These are phyloP conservation scores for Boletus eberwhitei DNA, from an alignment of 768 basidiomycete genomes.

Conservation along the genomic window DNA sequence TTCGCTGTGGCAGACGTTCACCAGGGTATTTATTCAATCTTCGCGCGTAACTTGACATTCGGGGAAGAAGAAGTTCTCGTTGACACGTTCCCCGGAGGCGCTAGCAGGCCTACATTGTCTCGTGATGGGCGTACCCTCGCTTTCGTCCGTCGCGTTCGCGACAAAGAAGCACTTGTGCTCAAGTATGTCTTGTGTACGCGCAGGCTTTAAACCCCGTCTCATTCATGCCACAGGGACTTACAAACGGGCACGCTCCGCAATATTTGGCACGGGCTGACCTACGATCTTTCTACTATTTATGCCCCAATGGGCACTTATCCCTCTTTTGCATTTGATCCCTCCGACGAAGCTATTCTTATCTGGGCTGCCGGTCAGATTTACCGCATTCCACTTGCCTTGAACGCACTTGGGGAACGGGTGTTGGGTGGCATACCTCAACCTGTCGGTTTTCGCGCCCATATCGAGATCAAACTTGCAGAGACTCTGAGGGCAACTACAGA, in stretches of 20 bases:
- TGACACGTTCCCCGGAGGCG: constrained; percentile 61
- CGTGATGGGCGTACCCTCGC: constrained; percentile 66
- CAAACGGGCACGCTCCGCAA: constrained; percentile 61
- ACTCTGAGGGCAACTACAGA: constrained; percentile 50
- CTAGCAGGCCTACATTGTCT: constrained; percentile 67
- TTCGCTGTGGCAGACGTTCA: constrained; percentile 52
- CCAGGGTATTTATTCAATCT: constrained; percentile 68
- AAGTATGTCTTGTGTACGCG: constrained; percentile 44
- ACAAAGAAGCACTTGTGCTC: constrained; percentile 69
- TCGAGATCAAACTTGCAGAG: constrained; percentile 62
- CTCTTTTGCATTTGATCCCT: constrained; percentile 55
- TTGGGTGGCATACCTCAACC: constrained; percentile 38
- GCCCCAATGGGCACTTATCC: constrained; percentile 82
- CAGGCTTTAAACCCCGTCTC: not conserved
- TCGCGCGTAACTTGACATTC: constrained; percentile 60
- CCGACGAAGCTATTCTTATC: constrained; percentile 46
- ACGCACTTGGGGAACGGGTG: constrained; percentile 47
- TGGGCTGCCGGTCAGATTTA: constrained; percentile 75
- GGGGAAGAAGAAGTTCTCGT: constrained; percentile 52
- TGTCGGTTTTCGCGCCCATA: constrained; percentile 59
- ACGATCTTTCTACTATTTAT: constrained; percentile 59
- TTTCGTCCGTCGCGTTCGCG: constrained; percentile 69
- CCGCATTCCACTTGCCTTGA: constrained; percentile 46
- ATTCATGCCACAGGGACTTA: constrained; percentile 48
- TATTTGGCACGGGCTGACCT: constrained; percentile 66